A percentile compares a stretch with the other conserved stretches of the same genome.
Conservation (phyloP, 1,139 yeast genomes). For the Pneumocystis jirovecii region DNA sequence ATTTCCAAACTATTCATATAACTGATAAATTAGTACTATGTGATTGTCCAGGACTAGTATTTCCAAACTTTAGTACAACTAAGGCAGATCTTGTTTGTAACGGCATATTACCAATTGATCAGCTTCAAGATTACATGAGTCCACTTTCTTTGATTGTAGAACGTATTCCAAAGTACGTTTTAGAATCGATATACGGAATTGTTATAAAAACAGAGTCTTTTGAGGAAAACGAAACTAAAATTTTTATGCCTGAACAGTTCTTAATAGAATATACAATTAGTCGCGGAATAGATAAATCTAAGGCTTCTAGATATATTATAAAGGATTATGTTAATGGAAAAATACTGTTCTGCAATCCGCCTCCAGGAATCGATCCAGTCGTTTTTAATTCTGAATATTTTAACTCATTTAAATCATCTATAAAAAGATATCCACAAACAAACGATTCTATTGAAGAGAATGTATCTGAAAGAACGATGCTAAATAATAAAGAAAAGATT, state of each 20-base stretch:
- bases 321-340: constrained; percentile 94
- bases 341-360: constrained; percentile 71
- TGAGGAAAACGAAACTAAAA: constrained; percentile 81
- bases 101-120: constrained; percentile 96
- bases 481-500: background rate
- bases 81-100: constrained; percentile 94
- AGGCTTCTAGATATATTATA: constrained; percentile 83
- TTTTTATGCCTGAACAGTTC: constrained; percentile 78
- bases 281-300: constrained; percentile 90
- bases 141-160: constrained; percentile 76
- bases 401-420: constrained; percentile 32
- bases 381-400: constrained; percentile 67
- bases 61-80: constrained; percentile 93
- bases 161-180: constrained; percentile 71
- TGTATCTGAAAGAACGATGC: background rate
- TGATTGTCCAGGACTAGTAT: constrained; percentile 98
- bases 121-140: constrained; percentile 83
- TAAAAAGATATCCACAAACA: background rate
- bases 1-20: constrained; percentile 87
- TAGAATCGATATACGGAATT: constrained; percentile 91
- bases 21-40: constrained; percentile 74
- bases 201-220: constrained; percentile 58
- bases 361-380: constrained; percentile 41
- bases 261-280: constrained; percentile 75
- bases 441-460: constrained; percentile 7